A percentile compares a stretch with the other conserved stretches of the same genome.
Evolutionary conservation across 768 basidiomycete species (phyloP).

Genomic region (Amylocystis lapponica): DNA sequence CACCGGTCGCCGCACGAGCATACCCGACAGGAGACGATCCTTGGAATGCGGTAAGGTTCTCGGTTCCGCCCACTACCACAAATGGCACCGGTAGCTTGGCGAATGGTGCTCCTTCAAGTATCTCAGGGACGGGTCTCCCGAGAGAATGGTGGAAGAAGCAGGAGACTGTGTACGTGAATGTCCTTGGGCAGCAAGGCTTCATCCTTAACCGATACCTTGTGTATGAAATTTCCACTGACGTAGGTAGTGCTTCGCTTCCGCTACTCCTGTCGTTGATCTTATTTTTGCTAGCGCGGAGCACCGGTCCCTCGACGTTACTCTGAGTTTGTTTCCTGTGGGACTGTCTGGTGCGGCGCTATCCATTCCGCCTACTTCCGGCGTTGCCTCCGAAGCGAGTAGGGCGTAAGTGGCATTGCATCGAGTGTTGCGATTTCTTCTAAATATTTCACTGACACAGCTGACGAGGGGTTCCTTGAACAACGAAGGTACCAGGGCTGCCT

Average conservation of each 20-base stretch:
- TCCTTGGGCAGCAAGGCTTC: conserved; percentile 88
- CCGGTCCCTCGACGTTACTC: conserved; percentile 85
- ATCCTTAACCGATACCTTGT: conserved; percentile 83
- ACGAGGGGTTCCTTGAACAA: conserved; percentile 88
- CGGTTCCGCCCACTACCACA: conserved; percentile 9
- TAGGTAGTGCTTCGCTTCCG: conserved; percentile 24
- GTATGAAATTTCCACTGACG: conserved; percentile 76
- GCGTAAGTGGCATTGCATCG: conserved; percentile 45
- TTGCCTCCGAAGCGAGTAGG: conserved; percentile 92
- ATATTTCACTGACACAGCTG: conserved; percentile 42
- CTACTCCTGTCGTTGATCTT: conserved; percentile 7
- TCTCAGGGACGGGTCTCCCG: conserved; percentile 69
- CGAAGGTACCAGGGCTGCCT: conserved; percentile 45
- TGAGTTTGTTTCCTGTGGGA: conserved; percentile 94
- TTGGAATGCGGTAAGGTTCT: conserved; percentile 28
- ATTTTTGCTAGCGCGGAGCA: conserved; percentile 42
- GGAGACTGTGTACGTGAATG: conserved; percentile 61
- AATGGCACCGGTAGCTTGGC: conserved; percentile 17
- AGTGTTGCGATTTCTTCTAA: neutral
- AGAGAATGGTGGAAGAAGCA: conserved; percentile 85
- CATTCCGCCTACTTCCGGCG: conserved; percentile 83
- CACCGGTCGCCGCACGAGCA: conserved; percentile 36
- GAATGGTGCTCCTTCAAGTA: conserved; percentile 49
- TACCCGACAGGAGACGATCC: conserved; percentile 68
- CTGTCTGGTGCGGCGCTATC: conserved; percentile 78